Evolutionary conservation across 2,329 filamentous ascomycete species (phyloP).

Genomic region (Clarireedia homoeocarpa): DNA sequence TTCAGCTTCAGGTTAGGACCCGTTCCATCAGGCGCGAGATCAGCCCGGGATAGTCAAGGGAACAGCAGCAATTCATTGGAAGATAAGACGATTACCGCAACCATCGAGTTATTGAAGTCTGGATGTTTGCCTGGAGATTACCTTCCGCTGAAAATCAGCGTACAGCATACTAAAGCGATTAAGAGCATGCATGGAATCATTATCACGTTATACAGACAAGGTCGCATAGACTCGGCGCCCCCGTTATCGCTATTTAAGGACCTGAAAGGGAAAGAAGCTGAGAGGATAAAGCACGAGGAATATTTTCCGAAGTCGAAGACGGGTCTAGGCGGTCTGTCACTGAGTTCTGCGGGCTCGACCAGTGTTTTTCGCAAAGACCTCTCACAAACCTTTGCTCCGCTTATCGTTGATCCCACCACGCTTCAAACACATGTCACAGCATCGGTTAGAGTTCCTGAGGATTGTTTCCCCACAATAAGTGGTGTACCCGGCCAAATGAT

Average conservation of each 20-base stretch:
- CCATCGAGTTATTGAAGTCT: conserved; percentile 71
- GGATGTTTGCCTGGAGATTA: conserved; percentile 82
- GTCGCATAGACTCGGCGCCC: conserved; percentile 74
- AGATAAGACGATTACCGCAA: conserved; percentile 77
- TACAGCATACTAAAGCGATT: conserved; percentile 82
- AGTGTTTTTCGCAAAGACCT: conserved; percentile 95
- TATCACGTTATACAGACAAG: conserved; percentile 84
- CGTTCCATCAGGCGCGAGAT: conserved; percentile 30
- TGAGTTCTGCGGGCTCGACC: conserved; percentile 78
- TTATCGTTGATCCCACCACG: conserved; percentile 77
- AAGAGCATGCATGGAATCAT: conserved; percentile 91
- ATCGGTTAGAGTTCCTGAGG: conserved; percentile 78
- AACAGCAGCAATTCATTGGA: conserved; percentile 44
- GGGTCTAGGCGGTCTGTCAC: conserved; percentile 75
- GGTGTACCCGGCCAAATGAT: conserved; percentile 90
- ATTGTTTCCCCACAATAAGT: conserved; percentile 85
- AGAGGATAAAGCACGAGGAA: conserved; percentile 61
- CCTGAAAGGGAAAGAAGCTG: conserved; percentile 53
- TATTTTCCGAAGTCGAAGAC: conserved; percentile 83
- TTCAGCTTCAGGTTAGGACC: conserved; percentile 37
- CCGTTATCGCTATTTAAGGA: conserved; percentile 41
- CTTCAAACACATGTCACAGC: conserved; percentile 75
- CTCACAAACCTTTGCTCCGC: conserved; percentile 76
- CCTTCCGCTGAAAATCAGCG: conserved; percentile 68
- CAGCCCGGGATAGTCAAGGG: conserved; percentile 39